Evolutionary conservation across 192 early-diverging fungal species (phyloP), one percentile per base, ranked within the genome.

Genomic region (Neocallimastix lanati): DNA sequence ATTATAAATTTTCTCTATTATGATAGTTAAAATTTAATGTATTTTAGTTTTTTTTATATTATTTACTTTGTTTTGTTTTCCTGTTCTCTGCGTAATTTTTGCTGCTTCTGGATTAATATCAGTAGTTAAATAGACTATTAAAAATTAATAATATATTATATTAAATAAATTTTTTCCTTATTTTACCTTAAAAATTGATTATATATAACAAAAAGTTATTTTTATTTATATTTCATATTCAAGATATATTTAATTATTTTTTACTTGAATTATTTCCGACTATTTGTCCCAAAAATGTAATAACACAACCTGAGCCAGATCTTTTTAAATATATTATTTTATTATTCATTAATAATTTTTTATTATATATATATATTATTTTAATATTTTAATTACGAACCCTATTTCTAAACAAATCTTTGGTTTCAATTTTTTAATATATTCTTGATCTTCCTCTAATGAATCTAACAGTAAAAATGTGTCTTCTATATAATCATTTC

Each of bases 391-490:
- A n/a, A n/a, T n/a, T n/a, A n/a, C n/a, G n/a, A 82, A 92, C 87
- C 97, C 97, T 77, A 98, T 91, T 80, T 98, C 97, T 15, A 97
- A 85, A 76, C 93, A 93, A 9, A 96, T 80, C 1, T 85, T 82
- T 36, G 95, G 94, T 7, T 85, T 78, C 0, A 87, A 79, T 14
- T 81, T 80, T 28, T 87, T 85, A 40, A 96, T 78, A 33, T 86
- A 82, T 12, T 82, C 28, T 0, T 80, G 83, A 77, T 97, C 95
- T 77, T 87, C 85, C 80, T 97, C 95, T n/a, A 98, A 89, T 5
- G 93, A 93, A 83, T 97, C 96, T 29, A 99, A 85, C 25, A 99
- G 85, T 77, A 99, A 84, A 82, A 96, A 99, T 0, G 95, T 95
- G 83, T 99, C 97, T 87, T 99, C 96, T 92, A 78, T 29, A 27